Base-by-base conservation (phyloP, 345 rosid species). In the Limnanthes douglasii region DNA sequence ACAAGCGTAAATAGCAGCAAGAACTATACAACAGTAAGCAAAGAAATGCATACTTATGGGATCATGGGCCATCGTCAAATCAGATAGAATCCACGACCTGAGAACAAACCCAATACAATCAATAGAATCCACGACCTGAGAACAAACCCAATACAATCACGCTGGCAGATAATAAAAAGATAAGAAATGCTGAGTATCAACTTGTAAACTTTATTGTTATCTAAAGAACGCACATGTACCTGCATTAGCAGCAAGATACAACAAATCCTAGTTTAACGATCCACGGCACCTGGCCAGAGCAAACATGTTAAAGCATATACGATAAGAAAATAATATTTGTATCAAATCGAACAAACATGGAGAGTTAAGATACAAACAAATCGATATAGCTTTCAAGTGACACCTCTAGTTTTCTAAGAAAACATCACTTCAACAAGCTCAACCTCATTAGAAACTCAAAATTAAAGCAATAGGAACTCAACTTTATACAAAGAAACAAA, bases 271-370 rank as follows among this genome's bases (percentile, higher is more conserved):
- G 61, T 88, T 88, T 53, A 88, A 49, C 20, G 95, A 83, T 69
- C 95, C 92, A 36, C 81, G 95, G 15, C 97, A 88, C 73, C 95
- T 83, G 69, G 51, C 49, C 37, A 54, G 20, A 43, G 33, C 44
- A 12, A 39, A 27, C n/a, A 21, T 9, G 9, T 28, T 36, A 13
- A 37, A 46, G 27, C n/a, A 43, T 22, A 19, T 41, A 29, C 1
- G 7, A 28, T n/a, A 16, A 48, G 30, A 2, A 15, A 28, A 19
- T 30, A 48, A 16, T 18, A 36, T 21, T 22, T n/a, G 32, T 15
- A 39, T 30, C 34, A 33, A 21, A 40, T 41, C 3, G 16, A 23
- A 1, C 9, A 29, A 8, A 21, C 18, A 12, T 31, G 15, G n/a
- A 33, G 10, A 27, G 7, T 15, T 24, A 41, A 0, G 8, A 15